phyloP scores from a whole-genome alignment of 176 grass and related monocot genomes.

The Lolium perenne region DNA sequence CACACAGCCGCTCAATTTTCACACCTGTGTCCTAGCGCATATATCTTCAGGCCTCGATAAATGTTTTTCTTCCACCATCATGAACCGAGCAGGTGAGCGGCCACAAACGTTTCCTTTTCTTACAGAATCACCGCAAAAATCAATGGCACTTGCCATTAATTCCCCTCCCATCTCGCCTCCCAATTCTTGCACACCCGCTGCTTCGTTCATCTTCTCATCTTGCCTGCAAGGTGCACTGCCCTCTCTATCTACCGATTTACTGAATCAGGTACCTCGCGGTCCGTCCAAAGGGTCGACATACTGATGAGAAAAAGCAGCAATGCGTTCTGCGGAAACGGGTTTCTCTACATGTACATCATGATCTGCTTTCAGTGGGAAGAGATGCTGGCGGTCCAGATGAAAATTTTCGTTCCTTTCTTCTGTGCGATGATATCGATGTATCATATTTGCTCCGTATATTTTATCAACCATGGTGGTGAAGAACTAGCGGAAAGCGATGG shows the following conservation, averaged over 20 bases:
- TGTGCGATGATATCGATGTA: not conserved
- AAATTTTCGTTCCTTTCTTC: not conserved
- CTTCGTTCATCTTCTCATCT: too few relatives aligned
- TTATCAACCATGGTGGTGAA: not conserved
- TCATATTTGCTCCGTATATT: not conserved
- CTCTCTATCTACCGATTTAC: not conserved
- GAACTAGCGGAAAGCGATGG: not conserved
- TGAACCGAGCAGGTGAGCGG: too few relatives aligned
- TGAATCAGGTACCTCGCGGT: slow-evolving; percentile 47
- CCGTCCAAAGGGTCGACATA: not conserved
- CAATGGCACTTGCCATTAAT: too few relatives aligned
- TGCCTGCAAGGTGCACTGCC: not conserved
- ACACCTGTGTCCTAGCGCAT: too few relatives aligned
- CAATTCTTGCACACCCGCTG: too few relatives aligned
- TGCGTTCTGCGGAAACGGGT: not conserved
- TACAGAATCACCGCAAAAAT: too few relatives aligned
- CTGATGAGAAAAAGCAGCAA: not conserved
- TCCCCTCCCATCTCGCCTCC: too few relatives aligned
- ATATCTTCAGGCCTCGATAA: too few relatives aligned
- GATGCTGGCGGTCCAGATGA: not conserved
- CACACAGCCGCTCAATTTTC: too few relatives aligned
- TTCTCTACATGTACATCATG: not conserved
- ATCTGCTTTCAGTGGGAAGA: not conserved
- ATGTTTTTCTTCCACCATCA: too few relatives aligned
- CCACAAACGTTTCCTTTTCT: too few relatives aligned